Conservation (phyloP, 306 rosid species). For the Gleditsia sinensis region DNA sequence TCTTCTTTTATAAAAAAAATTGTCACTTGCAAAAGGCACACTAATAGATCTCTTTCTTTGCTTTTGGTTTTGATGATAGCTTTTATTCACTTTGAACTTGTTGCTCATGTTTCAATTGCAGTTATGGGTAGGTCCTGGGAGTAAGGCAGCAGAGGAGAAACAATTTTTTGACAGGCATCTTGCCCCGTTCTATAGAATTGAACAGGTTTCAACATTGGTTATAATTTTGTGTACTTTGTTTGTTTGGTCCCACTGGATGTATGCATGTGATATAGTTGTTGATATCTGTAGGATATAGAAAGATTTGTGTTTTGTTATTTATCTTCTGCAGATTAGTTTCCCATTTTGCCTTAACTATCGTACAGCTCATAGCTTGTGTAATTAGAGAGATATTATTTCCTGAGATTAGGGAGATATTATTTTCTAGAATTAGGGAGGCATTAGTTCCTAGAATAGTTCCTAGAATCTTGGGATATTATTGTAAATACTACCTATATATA, state of each 20-base stretch:
- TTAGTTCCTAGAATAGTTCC: too few relatives aligned
- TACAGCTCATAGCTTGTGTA: too few relatives aligned
- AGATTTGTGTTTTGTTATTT: too few relatives aligned
- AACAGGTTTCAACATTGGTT: conserved; percentile 61
- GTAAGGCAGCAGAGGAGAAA: conserved; percentile 94
- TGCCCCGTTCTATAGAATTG: conserved; percentile 96
- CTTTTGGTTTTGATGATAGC: conserved; percentile 2
- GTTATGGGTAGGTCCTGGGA: conserved; percentile 97
- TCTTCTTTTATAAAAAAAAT: too few relatives aligned
- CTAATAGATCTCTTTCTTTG: neutral
- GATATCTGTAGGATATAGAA: too few relatives aligned
- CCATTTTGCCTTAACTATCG: too few relatives aligned
- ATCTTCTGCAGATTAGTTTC: too few relatives aligned
- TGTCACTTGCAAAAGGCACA: neutral
- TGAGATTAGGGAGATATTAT: too few relatives aligned
- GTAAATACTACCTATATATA: too few relatives aligned
- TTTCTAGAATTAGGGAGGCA: too few relatives aligned
- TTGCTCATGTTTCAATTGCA: conserved; percentile 48
- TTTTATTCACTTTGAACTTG: conserved; percentile 18
- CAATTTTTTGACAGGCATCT: conserved; percentile 84
- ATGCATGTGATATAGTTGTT: conserved; percentile 28
- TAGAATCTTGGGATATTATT: too few relatives aligned
- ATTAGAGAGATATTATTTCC: too few relatives aligned
- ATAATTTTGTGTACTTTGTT: conserved; percentile 4
- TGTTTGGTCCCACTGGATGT: conserved; percentile 9